Conservation (phyloP, 129 eudicot species). For the Centella asiatica region DNA sequence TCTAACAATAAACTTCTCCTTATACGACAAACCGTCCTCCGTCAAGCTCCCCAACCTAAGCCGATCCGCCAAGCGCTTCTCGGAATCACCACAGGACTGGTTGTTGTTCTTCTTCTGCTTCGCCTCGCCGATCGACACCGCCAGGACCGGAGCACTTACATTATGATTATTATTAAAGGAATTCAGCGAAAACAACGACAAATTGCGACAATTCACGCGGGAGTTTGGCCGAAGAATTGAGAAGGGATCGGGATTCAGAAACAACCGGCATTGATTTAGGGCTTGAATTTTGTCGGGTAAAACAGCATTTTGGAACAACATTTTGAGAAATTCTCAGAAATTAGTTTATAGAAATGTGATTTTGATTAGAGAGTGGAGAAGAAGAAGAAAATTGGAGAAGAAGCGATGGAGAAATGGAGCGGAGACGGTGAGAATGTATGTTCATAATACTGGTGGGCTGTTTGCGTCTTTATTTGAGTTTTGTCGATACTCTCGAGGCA, state of each 20-base stretch:
- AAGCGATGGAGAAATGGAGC: too few relatives aligned
- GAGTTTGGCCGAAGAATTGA: constrained; percentile 18
- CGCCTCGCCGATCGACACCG: constrained; percentile 19
- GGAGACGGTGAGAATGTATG: too few relatives aligned
- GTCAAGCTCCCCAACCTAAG: constrained; percentile 77
- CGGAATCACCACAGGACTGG: constrained; percentile 15
- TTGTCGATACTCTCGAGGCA: too few relatives aligned
- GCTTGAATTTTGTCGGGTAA: constrained; percentile 9
- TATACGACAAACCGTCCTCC: constrained; percentile 78
- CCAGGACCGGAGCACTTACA: constrained; percentile 21
- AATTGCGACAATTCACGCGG: constrained; percentile 3
- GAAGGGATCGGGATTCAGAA: constrained; percentile 8
- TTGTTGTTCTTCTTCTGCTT: constrained; percentile 17
- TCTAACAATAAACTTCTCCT: constrained; percentile 77
- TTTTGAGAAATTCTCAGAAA: not conserved
- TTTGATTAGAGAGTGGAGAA: too few relatives aligned
- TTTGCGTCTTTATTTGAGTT: too few relatives aligned
- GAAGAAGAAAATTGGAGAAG: too few relatives aligned
- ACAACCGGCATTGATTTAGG: constrained; percentile 18
- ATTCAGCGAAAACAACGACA: not conserved
- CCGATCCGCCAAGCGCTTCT: constrained; percentile 50
- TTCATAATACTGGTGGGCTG: too few relatives aligned
- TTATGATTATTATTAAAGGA: not conserved
- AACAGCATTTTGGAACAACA: constrained; percentile 16
- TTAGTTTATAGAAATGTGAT: too few relatives aligned